Base-by-base conservation (phyloP, 2,329 filamentous ascomycete species). In the Phialocephala sp. region DNA sequence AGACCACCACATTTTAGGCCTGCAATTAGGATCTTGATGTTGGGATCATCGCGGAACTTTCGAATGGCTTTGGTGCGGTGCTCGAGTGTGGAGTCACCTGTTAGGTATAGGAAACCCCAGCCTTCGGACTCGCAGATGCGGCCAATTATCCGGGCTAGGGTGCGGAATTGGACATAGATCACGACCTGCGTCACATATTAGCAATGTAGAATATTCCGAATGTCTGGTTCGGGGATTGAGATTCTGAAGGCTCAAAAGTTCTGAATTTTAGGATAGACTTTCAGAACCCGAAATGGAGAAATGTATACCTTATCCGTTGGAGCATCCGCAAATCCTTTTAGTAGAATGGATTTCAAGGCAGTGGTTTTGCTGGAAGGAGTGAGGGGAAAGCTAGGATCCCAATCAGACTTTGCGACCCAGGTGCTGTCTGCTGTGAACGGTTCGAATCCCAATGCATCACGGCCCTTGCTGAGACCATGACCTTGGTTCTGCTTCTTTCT, bases 121-220 rank as follows among this genome's bases (percentile, higher is more conserved):
- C 73, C 69, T 67, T 88, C 82, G 1, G 76, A 72, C 0, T 77
- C 36, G 71, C 84, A 89, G 45, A 89, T 78, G 1, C 77, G 79
- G 0, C 69, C 74, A 2, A 89, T 70, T 20, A 89, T 83, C 0
- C 78, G 72, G 6, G 86, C 79, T 70, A 88, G 83, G 2, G 80
- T 76, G 1, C 84, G 74, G 66, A 87, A 90, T 69, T 89, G 85
- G 0, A 83, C 85, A 68, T 88, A 90, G 55, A 89, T 64, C 85
- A 85, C 72, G 1, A 75, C 70, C 73, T 76, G 36, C 20, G 4
- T 12, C 32, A 37, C 22, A 41, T 27, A 4, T 20, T 27, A 52
- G 24, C 22, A 24, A 15, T 5, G 20, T 52, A 1, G 9, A 52
- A 32, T 32, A 32, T 52, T 18, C 18, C 15, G 14, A 52, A 12